Evolutionary conservation across 352 stramenopile species (phyloP), one percentile per base, ranked within the genome.

Genomic region (Phytopythium ostracodes): DNA sequence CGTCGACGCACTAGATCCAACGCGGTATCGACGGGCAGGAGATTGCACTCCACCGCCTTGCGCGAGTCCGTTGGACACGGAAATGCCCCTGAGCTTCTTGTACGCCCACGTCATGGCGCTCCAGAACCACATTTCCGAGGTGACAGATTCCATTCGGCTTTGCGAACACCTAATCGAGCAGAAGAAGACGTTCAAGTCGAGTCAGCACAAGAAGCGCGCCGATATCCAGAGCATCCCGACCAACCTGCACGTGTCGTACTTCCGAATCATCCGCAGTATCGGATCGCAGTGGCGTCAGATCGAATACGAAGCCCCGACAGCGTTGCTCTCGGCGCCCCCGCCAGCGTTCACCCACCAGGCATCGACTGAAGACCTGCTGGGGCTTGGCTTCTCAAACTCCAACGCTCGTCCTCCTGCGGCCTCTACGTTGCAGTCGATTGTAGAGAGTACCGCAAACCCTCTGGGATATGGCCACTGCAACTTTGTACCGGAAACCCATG

Each of bases 181-280:
- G 18, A 79, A 87, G 46, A 84, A 84, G 40, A 93, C 86, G 18
- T 96, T 96, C 67, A 96, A 96, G 54, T 91, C 84, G 14, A 92
- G 82, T 59, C 62, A 85, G 46, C 72, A 91, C 67, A 96, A 93
- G 65, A 89, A 93, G 49, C 81, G 83, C 31, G 77, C 81, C 1
- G 84, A 92, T 50, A 88, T 92, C 33, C 83, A 92, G 54, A 86
- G 70, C 14, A 90, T 96, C 36, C 77, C 85, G 10, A 96, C 87
- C 11, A 96, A 96, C 40, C 59, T 96, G 14, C 85, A 94, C 56
- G 78, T 96, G 9, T 90, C 87, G 18, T 92, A 89, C 51, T 92
- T 93, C 51, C 79, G 83, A n/a, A 89, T 95, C 36, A 78, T 85
- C 46, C 71, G 82, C 18, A 71, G 89, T 33, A 80, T 84, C 69